Evolutionary conservation across 208 protist species (phyloP), one percentile per base, ranked within the genome.

Genomic region (Trypanosoma scelopori): DNA sequence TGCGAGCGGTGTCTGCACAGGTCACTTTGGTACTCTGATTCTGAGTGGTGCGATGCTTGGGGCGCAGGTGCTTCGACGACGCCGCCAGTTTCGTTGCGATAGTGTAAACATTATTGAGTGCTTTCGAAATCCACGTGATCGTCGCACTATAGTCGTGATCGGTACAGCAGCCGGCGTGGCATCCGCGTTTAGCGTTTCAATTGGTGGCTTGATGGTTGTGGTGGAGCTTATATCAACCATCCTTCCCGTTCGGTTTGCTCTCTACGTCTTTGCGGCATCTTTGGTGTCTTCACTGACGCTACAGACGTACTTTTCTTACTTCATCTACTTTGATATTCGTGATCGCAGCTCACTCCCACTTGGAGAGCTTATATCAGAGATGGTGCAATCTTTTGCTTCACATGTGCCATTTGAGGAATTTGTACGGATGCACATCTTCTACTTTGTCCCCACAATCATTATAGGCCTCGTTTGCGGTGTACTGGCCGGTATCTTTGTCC

Each of bases 201-300:
- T 87, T 43, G 81, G 74, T 4, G 81, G 81, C 0, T 64, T 87
- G 11, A 73, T 87, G 56, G 63, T 87, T 15, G 69, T 87, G n/a
- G 18, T 87, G 20, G 81, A 87, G 62, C 59, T 82, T 28, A 55
- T 84, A 12, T 78, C 81, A 5, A 79, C 77, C 5, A 76, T 78
- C 12, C 71, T 84, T 25, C 81, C 81, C 20, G 67, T 81, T 11
- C 74, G 71, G 59, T 81, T 84, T 65, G 81, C 78, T 39, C 69
- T 84, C 56, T 87, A 87, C 56, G 74, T 87, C 7, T 84, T 87
- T 77, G 74, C 69, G 1, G 81, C 74, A 25, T 87, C 74, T 23
- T 58, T 87, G 6, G 41, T 87, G 11, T 87, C 74, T 20, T 84
- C 66, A 1, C 41, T 87, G 3, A 78, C 55, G 30, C 62, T 81